These are phyloP conservation scores for Beta vulgaris DNA, from an alignment of 148 eudicot species.

Conservation along the genomic window DNA sequence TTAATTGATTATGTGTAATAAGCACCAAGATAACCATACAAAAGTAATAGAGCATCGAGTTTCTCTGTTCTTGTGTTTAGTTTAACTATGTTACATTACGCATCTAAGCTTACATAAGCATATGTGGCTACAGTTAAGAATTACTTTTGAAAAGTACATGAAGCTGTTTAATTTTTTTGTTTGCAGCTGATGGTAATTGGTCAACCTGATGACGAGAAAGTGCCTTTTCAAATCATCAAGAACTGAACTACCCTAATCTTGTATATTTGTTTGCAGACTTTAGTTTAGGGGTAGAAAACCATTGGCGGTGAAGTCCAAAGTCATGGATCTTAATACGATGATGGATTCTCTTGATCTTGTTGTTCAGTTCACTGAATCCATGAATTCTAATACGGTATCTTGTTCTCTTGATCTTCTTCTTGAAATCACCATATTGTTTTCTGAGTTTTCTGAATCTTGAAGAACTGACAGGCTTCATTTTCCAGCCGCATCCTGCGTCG, in stretches of 20 bases:
- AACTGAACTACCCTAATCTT: constrained; percentile 39
- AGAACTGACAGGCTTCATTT: constrained; percentile 36
- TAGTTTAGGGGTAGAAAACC: constrained; percentile 48
- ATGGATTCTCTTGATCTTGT: constrained; percentile 58
- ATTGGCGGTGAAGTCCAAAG: constrained; percentile 42
- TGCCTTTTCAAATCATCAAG: neutral
- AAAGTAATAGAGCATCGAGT: neutral
- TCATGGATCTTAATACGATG: constrained; percentile 56
- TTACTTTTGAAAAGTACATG: neutral
- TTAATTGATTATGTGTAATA: too few species aligned
- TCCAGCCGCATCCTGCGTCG: constrained; percentile 49
- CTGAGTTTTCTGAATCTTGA: constrained; percentile 38
- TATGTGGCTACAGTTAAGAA: neutral
- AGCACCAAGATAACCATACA: too few species aligned
- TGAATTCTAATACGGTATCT: constrained; percentile 56
- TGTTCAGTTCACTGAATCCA: constrained; percentile 43
- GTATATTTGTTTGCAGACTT: constrained; percentile 44
- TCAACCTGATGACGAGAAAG: neutral
- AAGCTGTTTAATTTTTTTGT: neutral
- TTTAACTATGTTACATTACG: neutral
- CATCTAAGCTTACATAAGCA: neutral
- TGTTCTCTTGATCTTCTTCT: constrained; percentile 48
- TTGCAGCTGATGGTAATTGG: neutral
- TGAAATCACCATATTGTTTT: constrained; percentile 34
- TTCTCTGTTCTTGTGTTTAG: neutral